Base-by-base conservation (phyloP, 176 grass and related monocot species). In the Elymus sibiricus region DNA sequence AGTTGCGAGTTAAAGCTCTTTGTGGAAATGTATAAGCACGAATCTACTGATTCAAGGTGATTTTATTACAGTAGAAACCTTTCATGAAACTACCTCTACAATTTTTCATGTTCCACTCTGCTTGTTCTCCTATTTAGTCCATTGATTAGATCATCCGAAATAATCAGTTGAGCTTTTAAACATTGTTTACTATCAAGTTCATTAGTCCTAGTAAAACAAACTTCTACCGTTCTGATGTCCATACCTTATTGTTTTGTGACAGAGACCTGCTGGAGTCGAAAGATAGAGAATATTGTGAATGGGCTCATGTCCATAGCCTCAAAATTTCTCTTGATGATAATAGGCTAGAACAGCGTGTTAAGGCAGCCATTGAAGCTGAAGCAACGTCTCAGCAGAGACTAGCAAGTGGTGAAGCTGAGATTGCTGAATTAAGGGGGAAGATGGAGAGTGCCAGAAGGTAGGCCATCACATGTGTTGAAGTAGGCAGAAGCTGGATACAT, bases 281-380 rank as follows among this genome's bases (percentile, higher is more conserved):
- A 88, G 80, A 93, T 31, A 92, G 62, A 53, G 97, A 99, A 86
- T 82, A 90, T 29, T 77, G 79, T 44, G 92, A 91, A 87, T 99
- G 97, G 94, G 92, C 92, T 89, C 67, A 44, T 68, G 90, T 89
- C 40, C 85, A 99, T 27, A 62, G 74, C 75, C 92, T 99, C 47
- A 99, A 91, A 97, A 86, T 59, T 64, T 97, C 90, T 85, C 94
- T 97, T 77, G 91, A 94, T 93, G 97, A 94, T 71, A 90, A 85
- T 83, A 99, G 89, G 75, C 89, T 99, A 80, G 97, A 99, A 83
- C 80, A 85, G 55, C 89, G 90, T 85, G 97, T 99, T 86, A 99
- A 94, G 83, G 89, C 81, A 71, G 97, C 92, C 64, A 99, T 93
- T 90, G 94, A 99, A 97, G 90, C 90, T 85, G 97, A 99, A 88